Conservation (phyloP, 148 eudicot genomes). For the Chenopodium berlandieri region DNA sequence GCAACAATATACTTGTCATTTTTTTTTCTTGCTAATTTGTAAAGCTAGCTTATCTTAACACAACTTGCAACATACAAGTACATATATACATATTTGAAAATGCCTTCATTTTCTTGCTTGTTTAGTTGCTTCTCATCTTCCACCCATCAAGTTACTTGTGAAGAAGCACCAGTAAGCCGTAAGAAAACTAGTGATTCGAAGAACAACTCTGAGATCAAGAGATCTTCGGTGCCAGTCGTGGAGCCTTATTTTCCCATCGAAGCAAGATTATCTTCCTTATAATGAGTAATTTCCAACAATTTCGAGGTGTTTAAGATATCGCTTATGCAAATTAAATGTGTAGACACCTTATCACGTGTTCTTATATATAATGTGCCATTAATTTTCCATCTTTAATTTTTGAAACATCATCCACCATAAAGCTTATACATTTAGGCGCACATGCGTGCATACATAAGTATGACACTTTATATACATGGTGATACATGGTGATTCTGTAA, state of each 20-base stretch:
- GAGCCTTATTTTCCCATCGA: slow-evolving; percentile 29
- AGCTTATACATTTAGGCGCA: no score
- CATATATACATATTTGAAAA: neutral
- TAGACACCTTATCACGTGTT: no score
- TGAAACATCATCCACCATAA: no score
- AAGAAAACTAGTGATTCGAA: neutral
- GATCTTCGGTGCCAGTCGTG: slow-evolving; percentile 11
- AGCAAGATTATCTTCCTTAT: slow-evolving; percentile 15
- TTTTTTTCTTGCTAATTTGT: neutral
- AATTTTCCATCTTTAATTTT: no score
- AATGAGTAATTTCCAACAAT: neutral
- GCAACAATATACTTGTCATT: neutral
- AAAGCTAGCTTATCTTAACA: no score
- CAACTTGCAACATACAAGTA: neutral
- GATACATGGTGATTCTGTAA: no score
- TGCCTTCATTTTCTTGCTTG: slow-evolving; percentile 27
- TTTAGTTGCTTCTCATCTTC: slow-evolving; percentile 24
- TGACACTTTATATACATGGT: no score
- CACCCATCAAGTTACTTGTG: slow-evolving; percentile 17
- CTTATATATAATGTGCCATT: no score
- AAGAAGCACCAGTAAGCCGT: neutral
- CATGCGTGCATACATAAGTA: no score
- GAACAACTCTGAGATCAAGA: neutral
- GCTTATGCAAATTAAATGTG: no score
- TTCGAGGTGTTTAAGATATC: no score